phyloP scores from a whole-genome alignment of 495 filamentous ascomycete genomes.

The Parathielavia hyrcaniae region DNA sequence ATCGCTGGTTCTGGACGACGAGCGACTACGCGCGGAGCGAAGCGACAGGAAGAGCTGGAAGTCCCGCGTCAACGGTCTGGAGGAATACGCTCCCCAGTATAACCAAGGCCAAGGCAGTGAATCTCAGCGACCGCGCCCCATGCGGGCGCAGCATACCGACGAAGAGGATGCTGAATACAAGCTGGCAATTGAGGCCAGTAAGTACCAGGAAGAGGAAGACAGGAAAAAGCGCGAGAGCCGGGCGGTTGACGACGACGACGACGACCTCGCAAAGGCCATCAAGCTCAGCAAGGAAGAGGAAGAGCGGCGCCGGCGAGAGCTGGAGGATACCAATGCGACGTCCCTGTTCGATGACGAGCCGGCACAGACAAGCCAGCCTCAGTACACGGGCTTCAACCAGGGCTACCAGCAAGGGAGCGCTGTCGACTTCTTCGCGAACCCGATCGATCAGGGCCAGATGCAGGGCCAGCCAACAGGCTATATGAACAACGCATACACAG shows the following conservation, averaged over 20 bases:
- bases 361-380: conserved; percentile 53
- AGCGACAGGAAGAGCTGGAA: conserved; percentile 94
- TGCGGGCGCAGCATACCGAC: conserved; percentile 47
- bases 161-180: conserved; percentile 91
- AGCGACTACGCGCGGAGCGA: conserved; percentile 83
- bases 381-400: conserved; percentile 86
- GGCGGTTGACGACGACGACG: conserved; percentile 54
- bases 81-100: conserved; percentile 61
- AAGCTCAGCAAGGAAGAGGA: conserved; percentile 91
- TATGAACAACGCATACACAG: conserved; percentile 75
- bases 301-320: conserved; percentile 76
- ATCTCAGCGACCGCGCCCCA: conserved; percentile 40
- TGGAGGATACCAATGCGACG: conserved; percentile 82
- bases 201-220: conserved; percentile 91
- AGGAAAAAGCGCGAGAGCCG: conserved; percentile 69
- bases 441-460: conserved; percentile 61
- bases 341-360: conserved; percentile 84
- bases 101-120: conserved; percentile 33
- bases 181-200: conserved; percentile 93
- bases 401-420: conserved; percentile 93
- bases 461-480: conserved; percentile 78
- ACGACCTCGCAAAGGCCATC: conserved; percentile 90
- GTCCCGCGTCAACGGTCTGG: conserved; percentile 85
- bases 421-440: conserved; percentile 96
- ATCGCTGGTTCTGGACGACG: conserved; percentile 89